Evolutionary conservation across 768 basidiomycete genomes (phyloP), one percentile per base, ranked within the genome.

Genomic region (Mycena leptocephala): DNA sequence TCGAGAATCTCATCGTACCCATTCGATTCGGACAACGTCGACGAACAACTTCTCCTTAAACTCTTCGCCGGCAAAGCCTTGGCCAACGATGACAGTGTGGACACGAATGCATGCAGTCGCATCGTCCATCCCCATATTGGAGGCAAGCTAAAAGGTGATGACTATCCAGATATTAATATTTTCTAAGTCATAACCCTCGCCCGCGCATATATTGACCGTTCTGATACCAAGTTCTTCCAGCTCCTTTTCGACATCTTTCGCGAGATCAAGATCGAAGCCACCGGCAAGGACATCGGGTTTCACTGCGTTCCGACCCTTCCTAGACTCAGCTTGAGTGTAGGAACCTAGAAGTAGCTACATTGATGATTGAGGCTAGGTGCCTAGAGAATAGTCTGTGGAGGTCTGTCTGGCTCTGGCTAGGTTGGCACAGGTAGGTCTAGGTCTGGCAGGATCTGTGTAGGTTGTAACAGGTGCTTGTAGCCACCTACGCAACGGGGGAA

Each of bases 171-270:
- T n/a, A n/a, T n/a, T 69, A 18, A 77, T 33, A 5, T 20, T 2
- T 37, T 43, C 26, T 26, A 22, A 72, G 75, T 56, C 13, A 48
- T 72, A 7, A 76, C 70, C 13, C 33, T 68, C 10, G 59, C 33
- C 1, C 64, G 72, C 7, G 66, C 70, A 22, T 77, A 77, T 59
- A 68, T 56, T 8, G 51, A 67, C 33, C 53, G 72, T n/a, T n/a
- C n/a, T n/a, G n/a, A n/a, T n/a, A n/a, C n/a, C n/a, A n/a, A n/a
- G n/a, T 66, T 55, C 70, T 76, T 59, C 39, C 55, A 69, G 37
- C 41, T 30, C 13, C 28, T 73, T 1, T 66, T 72, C 26, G 75
- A 72, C 48, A 39, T 53, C 6, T 41, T 76, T 13, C 30, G 37
- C 16, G 35, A 39, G 13, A 43, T 72, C 59, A 73, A 63, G 46